Evolutionary conservation across 1,284 basidiomycete genomes (phyloP), one percentile per base, ranked within the genome.

Genomic region (Pseudozyma sp.): DNA sequence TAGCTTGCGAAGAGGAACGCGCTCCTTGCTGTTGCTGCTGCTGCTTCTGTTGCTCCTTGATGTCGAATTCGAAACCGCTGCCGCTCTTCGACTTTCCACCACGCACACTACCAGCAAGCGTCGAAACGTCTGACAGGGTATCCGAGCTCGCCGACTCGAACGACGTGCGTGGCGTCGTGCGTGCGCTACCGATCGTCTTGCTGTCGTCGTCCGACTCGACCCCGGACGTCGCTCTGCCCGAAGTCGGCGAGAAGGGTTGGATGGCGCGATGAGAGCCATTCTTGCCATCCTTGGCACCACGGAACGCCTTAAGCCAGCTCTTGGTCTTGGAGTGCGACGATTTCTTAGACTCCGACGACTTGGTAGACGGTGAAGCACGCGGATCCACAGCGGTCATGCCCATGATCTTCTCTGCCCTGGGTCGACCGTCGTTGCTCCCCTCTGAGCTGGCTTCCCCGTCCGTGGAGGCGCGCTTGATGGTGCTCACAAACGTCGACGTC

Each of bases 381-480:
- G 68, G 54, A 29, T 70, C 72, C 2, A 69, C 72, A 24, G 75
- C 54, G 14, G 75, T 78, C 54, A 79, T 78, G 54, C 72, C 75
- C 45, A 79, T 74, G 30, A 81, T 70, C 33, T 79, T 71, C 46
- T 81, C 80, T 24, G 80, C 80, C 47, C 79, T 81, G 7, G 70
- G 46, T 19, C 64, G 54, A 7, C 52, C 58, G 14, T 66, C 50
- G 34, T 42, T 17, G 50, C 59, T 61, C 17, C 60, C 70, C 9
- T 68, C 70, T 11, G 55, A 53, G 40, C 49, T 59, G 17, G 45
- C 55, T 24, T 33, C 51, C 3, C 69, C 58, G 34, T 74, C 72
- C 30, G 75, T 61, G 5, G 80, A 79, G n/a, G 79, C 60, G 11
- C 75, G 75, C 34, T 70, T 66, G 67, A 82, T 82, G 16, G 80